Evolutionary conservation across 225 moss, liverwort and hornwort species (phyloP).

Genomic region (Physcomitrellopsis africana): DNA sequence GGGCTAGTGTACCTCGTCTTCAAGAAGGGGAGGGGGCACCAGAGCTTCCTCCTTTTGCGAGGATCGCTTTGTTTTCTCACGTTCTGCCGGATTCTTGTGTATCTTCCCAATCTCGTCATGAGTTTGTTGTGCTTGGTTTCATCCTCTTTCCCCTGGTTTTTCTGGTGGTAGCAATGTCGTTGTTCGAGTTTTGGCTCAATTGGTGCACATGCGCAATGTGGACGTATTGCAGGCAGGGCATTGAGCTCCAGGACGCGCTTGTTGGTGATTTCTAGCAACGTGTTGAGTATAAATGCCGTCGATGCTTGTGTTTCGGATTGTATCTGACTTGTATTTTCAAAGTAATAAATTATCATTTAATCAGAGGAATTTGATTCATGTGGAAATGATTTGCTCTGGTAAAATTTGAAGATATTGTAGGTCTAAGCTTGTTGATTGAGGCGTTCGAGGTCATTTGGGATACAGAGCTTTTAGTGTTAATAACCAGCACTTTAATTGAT

Average conservation of each 20-base stretch:
- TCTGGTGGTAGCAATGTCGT: neutral
- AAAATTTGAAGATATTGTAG: too few relatives aligned
- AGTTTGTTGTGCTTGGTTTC: neutral
- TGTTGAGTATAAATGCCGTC: neutral
- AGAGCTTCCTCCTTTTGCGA: too few relatives aligned
- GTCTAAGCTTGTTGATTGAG: too few relatives aligned
- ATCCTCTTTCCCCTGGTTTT: neutral
- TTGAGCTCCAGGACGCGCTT: neutral
- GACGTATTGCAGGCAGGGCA: neutral
- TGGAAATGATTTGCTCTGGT: too few relatives aligned
- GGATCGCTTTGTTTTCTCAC: neutral
- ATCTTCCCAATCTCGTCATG: neutral
- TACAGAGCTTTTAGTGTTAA: neutral
- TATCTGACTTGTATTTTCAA: too few relatives aligned
- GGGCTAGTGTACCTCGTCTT: too few relatives aligned
- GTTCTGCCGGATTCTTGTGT: neutral
- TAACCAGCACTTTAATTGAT: neutral
- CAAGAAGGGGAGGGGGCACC: too few relatives aligned
- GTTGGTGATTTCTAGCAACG: neutral
- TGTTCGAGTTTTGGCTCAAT: neutral
- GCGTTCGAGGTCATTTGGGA: too few relatives aligned
- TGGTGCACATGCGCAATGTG: neutral
- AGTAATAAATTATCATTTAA: too few relatives aligned
- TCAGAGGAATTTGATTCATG: too few relatives aligned
- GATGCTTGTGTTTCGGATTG: neutral